Evolutionary conservation across 306 rosid species (phyloP).

Genomic region (Vicia faba): DNA sequence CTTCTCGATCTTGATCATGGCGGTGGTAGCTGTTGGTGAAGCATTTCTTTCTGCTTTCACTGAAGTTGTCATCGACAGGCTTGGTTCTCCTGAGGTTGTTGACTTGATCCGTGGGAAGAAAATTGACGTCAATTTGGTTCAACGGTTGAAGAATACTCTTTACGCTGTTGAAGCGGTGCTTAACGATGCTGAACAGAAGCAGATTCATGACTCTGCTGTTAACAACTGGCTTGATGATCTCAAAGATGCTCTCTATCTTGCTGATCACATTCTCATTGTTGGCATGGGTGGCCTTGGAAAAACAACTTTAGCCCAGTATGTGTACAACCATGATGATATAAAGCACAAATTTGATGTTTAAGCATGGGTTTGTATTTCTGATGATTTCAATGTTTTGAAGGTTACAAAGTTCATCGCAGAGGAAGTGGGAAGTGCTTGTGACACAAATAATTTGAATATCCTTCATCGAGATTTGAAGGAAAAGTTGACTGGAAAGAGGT

Average conservation of each 20-base stretch:
- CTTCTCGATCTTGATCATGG: neutral
- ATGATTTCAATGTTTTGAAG: neutral
- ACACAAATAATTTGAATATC: neutral
- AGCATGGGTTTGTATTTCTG: slow-evolving; percentile 18
- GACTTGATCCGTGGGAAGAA: neutral
- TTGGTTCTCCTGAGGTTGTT: slow-evolving; percentile 6
- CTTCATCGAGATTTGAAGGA: slow-evolving; percentile 1
- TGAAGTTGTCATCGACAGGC: neutral
- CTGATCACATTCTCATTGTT: slow-evolving; percentile 4
- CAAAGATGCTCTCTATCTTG: slow-evolving; percentile 31
- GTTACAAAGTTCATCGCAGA: neutral
- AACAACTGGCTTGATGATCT: slow-evolving; percentile 42
- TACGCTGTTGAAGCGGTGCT: slow-evolving; percentile 20
- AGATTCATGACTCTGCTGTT: slow-evolving; percentile 20
- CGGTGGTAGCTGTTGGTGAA: neutral
- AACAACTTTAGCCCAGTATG: slow-evolving; percentile 1
- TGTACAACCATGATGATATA: neutral
- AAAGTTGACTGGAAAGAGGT: neutral
- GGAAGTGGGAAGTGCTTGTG: neutral
- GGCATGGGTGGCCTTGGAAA: slow-evolving; percentile 11
- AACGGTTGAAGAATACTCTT: slow-evolving; percentile 22
- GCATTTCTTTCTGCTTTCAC: slow-evolving; percentile 16
- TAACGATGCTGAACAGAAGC: slow-evolving; percentile 43
- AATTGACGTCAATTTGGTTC: neutral
- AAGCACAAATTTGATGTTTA: neutral